Conservation (phyloP, 2,329 filamentous ascomycete species). For the Talaromyces islandicus region DNA sequence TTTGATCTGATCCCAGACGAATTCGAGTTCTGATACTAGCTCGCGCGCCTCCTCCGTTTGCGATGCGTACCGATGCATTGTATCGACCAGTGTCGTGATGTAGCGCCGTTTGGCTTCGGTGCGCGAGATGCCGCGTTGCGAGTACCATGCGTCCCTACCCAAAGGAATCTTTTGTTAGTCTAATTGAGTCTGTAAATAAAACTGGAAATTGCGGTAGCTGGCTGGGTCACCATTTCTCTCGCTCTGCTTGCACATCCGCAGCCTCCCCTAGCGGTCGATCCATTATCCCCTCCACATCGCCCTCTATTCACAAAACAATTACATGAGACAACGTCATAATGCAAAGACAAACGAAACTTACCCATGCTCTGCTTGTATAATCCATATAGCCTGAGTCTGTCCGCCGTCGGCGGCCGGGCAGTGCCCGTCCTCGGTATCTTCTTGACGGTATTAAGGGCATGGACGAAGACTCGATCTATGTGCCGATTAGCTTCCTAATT, state of each 20-base stretch:
- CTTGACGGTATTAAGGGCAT: conserved; percentile 97
- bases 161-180: background rate
- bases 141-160: conserved; percentile 82
- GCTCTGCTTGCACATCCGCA: conserved; percentile 48
- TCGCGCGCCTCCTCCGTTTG: conserved; percentile 75
- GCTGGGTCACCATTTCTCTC: conserved; percentile 58
- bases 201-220: background rate
- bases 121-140: conserved; percentile 72
- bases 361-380: conserved; percentile 98
- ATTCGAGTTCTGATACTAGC: conserved; percentile 90
- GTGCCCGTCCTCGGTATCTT: conserved; percentile 93
- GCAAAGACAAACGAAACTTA: background rate
- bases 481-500: background rate
- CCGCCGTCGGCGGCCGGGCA: conserved; percentile 74
- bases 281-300: conserved; percentile 92
- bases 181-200: background rate
- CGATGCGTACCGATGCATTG: conserved; percentile 91
- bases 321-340: background rate
- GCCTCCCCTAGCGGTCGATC: conserved; percentile 61
- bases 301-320: conserved; percentile 50
- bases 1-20: conserved; percentile 98
- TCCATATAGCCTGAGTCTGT: conserved; percentile 89
- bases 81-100: conserved; percentile 88
- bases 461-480: conserved; percentile 95
- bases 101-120: conserved; percentile 94